A percentile compares a stretch with the other conserved stretches of the same genome.
Conservation (phyloP, 192 early-diverging fungal genomes). For the Backusella westeae region DNA sequence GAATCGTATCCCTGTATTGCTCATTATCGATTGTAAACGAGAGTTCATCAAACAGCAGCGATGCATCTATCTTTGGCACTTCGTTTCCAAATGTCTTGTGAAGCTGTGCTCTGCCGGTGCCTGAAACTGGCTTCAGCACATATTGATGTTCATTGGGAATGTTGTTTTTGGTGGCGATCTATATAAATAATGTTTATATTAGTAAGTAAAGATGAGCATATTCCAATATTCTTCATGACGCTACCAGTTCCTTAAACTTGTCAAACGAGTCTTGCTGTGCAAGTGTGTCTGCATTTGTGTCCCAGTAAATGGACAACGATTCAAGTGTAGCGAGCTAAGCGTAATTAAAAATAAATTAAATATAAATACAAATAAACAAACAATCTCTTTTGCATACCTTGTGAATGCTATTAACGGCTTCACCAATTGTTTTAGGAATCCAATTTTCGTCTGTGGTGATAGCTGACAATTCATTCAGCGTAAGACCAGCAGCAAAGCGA, state of each 20-base stretch:
- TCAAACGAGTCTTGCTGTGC: conserved; percentile 50
- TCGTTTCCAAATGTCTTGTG: conserved; percentile 64
- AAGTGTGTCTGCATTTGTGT: conserved; percentile 70
- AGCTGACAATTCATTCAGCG: conserved; percentile 86
- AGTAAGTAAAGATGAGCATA: neutral
- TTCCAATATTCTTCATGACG: conserved; percentile 1
- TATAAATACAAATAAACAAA: too few relatives aligned
- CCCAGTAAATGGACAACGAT: conserved; percentile 85
- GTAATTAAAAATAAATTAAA: neutral
- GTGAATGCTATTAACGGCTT: conserved; percentile 75
- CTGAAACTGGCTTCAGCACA: conserved; percentile 90
- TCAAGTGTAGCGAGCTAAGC: conserved; percentile 55
- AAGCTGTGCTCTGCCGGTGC: conserved; percentile 74
- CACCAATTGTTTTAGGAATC: conserved; percentile 77
- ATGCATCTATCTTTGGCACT: conserved; percentile 58
- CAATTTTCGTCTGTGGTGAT: conserved; percentile 88
- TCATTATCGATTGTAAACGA: conserved; percentile 89
- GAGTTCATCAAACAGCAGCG: conserved; percentile 86
- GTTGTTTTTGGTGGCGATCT: conserved; percentile 62
- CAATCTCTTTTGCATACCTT: conserved; percentile 62
- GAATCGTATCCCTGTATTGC: conserved; percentile 81
- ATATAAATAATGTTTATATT: neutral
- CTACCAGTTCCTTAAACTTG: conserved; percentile 44
- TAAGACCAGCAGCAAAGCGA: conserved; percentile 87
- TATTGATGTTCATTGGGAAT: conserved; percentile 71